Conservation (phyloP, 2,329 filamentous ascomycete genomes). For the Ceratocystis harringtonii region DNA sequence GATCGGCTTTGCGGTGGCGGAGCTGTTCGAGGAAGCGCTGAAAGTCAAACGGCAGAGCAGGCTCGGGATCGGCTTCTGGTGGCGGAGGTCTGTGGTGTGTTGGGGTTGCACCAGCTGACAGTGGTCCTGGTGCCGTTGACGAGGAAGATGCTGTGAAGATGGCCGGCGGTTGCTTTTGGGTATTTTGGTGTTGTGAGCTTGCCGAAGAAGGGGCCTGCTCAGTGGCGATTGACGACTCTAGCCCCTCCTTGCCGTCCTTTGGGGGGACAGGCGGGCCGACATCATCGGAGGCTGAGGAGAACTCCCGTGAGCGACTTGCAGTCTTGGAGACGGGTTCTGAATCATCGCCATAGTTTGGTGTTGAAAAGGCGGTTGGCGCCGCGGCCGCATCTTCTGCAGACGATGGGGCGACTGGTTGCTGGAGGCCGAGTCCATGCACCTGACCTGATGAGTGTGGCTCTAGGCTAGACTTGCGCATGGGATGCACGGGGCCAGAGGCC, state of each 20-base stretch:
- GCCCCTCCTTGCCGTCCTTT: slow-evolving; percentile 34
- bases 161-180: not conserved
- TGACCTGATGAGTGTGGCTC: slow-evolving; percentile 49
- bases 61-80: slow-evolving; percentile 63
- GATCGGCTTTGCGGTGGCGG: slow-evolving; percentile 92
- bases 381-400: slow-evolving; percentile 27
- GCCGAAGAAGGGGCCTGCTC: slow-evolving; percentile 16
- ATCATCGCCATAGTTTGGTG: slow-evolving; percentile 18
- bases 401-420: not conserved
- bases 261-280: slow-evolving; percentile 43
- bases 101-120: slow-evolving; percentile 31
- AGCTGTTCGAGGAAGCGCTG: slow-evolving; percentile 93
- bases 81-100: slow-evolving; percentile 49
- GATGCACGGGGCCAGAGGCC: slow-evolving; percentile 37
- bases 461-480: slow-evolving; percentile 73
- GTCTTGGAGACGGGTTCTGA: slow-evolving; percentile 25
- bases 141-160: not conserved
- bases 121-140: not conserved
- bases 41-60: slow-evolving; percentile 84
- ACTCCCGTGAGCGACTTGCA: slow-evolving; percentile 19
- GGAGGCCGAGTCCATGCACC: slow-evolving; percentile 28
- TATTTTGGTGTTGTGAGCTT: not conserved
- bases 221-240: slow-evolving; percentile 15
- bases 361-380: slow-evolving; percentile 23
- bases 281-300: slow-evolving; percentile 28